Evolutionary conservation across 768 basidiomycete species (phyloP).

Genomic region (Cystofilobasidium ferigula): DNA sequence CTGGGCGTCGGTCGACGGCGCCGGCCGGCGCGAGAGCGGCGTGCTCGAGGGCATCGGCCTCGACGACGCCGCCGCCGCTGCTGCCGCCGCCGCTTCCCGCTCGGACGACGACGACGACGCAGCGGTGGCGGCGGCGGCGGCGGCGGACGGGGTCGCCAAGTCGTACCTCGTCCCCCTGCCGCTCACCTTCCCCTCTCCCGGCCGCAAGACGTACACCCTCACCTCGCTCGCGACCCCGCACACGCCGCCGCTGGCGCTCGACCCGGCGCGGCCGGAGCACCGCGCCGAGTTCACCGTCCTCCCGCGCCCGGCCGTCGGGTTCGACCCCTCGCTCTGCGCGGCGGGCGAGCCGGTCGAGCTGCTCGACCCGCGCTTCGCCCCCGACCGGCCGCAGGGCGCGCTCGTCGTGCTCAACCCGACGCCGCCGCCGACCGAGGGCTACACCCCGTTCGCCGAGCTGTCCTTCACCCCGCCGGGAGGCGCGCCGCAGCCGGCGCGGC

Average conservation of each 20-base stretch:
- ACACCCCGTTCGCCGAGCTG: slow-evolving; percentile 50
- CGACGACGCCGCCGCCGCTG: slow-evolving; percentile 36
- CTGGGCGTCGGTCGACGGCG: slow-evolving; percentile 57
- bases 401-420: too few species aligned
- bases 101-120: too few species aligned
- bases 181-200: slow-evolving; percentile 6
- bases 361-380: too few species aligned
- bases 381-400: too few species aligned
- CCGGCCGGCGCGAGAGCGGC: slow-evolving; percentile 57
- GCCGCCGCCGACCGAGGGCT: slow-evolving; percentile 46
- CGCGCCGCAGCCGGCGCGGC: too few species aligned
- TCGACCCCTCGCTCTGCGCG: slow-evolving; percentile 19
- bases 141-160: background rate
- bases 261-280: too few species aligned
- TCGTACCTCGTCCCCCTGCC: slow-evolving; percentile 43
- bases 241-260: slow-evolving; percentile 3
- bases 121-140: too few species aligned
- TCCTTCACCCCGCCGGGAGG: background rate
- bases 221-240: slow-evolving; percentile 14
- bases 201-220: slow-evolving; percentile 21
- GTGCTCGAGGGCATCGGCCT: slow-evolving; percentile 75
- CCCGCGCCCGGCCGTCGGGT: slow-evolving; percentile 13
- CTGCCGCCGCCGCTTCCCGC: too few species aligned
- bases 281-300: slow-evolving; percentile 10
- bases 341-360: too few species aligned